Percentiles rank a stretch among this genome's conserved stretches.
Conservation (phyloP, 495 filamentous ascomycete genomes). For the Podospora fimiseda region DNA sequence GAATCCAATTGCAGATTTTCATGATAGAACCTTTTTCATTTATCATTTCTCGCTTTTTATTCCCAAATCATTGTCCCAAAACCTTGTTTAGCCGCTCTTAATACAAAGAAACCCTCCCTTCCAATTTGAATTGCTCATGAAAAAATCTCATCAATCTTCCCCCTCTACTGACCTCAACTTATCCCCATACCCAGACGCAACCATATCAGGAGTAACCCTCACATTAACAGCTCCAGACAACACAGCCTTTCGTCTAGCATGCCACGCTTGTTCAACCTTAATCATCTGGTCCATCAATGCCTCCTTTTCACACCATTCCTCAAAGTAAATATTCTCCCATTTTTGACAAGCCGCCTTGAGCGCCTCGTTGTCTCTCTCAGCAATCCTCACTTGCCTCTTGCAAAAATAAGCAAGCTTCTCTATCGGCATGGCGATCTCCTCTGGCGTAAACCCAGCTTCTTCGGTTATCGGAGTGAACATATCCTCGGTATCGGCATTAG, state of each 20-base stretch:
- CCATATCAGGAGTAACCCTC: conserved; percentile 5
- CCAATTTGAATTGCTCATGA: too few species aligned
- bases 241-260: conserved; percentile 38
- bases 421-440: conserved; percentile 64
- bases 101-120: too few species aligned
- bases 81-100: too few species aligned
- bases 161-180: too few species aligned
- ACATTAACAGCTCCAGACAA: conserved; percentile 31
- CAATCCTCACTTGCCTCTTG: conserved; percentile 75
- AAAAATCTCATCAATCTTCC: too few species aligned
- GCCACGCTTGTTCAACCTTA: conserved; percentile 46
- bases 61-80: too few species aligned
- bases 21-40: too few species aligned
- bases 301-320: conserved; percentile 83
- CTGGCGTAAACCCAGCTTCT: conserved; percentile 62
- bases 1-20: too few species aligned
- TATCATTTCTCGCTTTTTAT: too few species aligned
- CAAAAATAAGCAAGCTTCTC: conserved; percentile 66
- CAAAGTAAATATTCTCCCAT: conserved; percentile 59
- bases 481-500: conserved; percentile 40
- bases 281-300: conserved; percentile 50
- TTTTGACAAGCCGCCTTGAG: conserved; percentile 58
- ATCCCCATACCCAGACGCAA: neutral
- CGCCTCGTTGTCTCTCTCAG: conserved; percentile 59
- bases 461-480: conserved; percentile 46